Evolutionary conservation across 2,329 filamentous ascomycete genomes (phyloP).

Genomic region (Penicillium occitanis): DNA sequence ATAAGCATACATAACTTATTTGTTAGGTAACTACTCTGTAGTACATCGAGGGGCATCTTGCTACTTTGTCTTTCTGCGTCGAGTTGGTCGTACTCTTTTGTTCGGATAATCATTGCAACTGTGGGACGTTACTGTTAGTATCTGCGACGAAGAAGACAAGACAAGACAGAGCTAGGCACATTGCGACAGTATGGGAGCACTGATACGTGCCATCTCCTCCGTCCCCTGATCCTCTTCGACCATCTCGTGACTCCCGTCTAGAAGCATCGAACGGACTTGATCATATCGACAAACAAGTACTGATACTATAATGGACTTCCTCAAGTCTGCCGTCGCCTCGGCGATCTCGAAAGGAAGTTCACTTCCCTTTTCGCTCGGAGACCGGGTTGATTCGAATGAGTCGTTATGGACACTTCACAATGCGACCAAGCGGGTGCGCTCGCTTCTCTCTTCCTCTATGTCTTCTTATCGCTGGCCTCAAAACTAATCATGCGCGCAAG

Average conservation of each 20-base stretch:
- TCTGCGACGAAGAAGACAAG: background rate
- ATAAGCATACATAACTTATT: conserved; percentile 10
- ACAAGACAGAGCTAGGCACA: background rate
- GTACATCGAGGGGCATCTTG: background rate
- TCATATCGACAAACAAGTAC: background rate
- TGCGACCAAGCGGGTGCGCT: conserved; percentile 77
- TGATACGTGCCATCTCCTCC: background rate
- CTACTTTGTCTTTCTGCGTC: background rate
- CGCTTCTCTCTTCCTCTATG: background rate
- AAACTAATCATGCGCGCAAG: conserved; percentile 21
- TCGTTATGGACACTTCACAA: conserved; percentile 98
- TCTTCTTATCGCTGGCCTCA: background rate
- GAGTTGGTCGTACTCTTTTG: background rate
- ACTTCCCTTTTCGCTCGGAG: conserved; percentile 89
- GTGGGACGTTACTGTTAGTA: background rate
- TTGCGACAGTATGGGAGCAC: conserved; percentile 10
- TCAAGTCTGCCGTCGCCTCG: conserved; percentile 95
- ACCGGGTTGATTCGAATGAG: conserved; percentile 85
- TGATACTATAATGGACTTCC: conserved; percentile 74
- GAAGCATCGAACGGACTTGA: background rate
- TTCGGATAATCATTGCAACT: background rate
- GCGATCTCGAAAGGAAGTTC: conserved; percentile 93
- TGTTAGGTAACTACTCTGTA: background rate
- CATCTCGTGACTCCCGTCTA: background rate
- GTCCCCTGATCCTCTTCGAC: conserved; percentile 10